A percentile compares a stretch with the other conserved stretches of the same genome.
These are phyloP conservation scores for Dryadomyces quercivorus DNA, from an alignment of 2,329 filamentous ascomycete genomes.

Conservation along the genomic window DNA sequence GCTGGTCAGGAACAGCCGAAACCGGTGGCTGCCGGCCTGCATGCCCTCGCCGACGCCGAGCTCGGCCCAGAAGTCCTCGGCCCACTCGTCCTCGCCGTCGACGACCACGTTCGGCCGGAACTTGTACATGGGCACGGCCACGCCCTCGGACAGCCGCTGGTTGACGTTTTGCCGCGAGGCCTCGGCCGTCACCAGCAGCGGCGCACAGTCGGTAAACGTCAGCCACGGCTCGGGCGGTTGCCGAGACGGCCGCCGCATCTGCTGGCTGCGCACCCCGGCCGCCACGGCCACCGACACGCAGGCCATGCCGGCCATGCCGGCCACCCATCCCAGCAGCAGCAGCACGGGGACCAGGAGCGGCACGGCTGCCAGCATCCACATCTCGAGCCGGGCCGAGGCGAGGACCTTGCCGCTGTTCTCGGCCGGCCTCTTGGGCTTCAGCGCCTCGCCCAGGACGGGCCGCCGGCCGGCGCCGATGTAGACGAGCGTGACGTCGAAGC, in stretches of 20 bases:
- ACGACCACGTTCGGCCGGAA: conserved; percentile 66
- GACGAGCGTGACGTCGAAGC: conserved; percentile 46
- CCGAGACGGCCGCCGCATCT: not conserved
- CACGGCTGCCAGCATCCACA: not conserved
- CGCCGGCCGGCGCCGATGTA: conserved; percentile 53
- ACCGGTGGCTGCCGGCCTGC: conserved; percentile 1
- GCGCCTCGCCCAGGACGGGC: conserved; percentile 45
- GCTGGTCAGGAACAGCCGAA: conserved; percentile 45
- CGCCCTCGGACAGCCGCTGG: conserved; percentile 34
- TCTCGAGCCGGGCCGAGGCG: not conserved
- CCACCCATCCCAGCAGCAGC: conserved; percentile 22
- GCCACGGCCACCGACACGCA: not conserved
- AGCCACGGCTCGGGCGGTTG: conserved; percentile 7
- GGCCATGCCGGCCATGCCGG: conserved; percentile 15
- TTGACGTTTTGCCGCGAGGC: conserved; percentile 59
- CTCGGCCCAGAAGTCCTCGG: conserved; percentile 63
- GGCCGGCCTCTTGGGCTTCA: conserved; percentile 22
- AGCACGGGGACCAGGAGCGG: conserved; percentile 7
- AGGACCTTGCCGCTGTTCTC: conserved; percentile 5
- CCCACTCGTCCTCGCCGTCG: conserved; percentile 45
- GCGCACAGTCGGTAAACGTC: conserved; percentile 46
- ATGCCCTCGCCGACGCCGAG: conserved; percentile 33
- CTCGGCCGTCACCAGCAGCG: conserved; percentile 60
- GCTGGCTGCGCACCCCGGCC: not conserved
- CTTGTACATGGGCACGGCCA: conserved; percentile 49